Conservation (phyloP, 1,284 basidiomycete species). For the Mycena citricolor region DNA sequence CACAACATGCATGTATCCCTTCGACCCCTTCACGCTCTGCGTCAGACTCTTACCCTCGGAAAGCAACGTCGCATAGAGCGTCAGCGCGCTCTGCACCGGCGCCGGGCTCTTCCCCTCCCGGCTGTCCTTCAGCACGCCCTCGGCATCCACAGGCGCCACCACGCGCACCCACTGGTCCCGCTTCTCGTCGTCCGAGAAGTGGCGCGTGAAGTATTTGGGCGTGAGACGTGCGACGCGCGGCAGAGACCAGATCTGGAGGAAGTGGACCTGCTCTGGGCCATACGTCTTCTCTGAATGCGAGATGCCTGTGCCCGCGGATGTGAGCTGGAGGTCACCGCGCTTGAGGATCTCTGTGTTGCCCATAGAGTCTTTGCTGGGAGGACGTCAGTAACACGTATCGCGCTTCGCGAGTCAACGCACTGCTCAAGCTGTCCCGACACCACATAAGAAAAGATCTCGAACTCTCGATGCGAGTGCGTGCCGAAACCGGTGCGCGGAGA, state of each 20-base stretch:
- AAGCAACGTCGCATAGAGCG: constrained; percentile 68
- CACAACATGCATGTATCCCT: constrained; percentile 70
- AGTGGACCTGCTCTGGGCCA: constrained; percentile 65
- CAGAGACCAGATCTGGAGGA: constrained; percentile 85
- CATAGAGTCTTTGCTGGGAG: constrained; percentile 77
- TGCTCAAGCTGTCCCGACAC: constrained; percentile 76
- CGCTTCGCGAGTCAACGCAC: constrained; percentile 38
- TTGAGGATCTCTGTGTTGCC: constrained; percentile 85
- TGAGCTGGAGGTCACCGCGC: constrained; percentile 88
- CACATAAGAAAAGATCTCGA: constrained; percentile 91
- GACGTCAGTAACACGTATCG: constrained; percentile 8
- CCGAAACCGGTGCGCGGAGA: constrained; percentile 79
- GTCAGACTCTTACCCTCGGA: constrained; percentile 50
- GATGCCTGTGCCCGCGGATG: constrained; percentile 85
- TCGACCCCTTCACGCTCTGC: constrained; percentile 48
- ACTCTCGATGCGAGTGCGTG: constrained; percentile 80
- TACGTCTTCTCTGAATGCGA: constrained; percentile 76
- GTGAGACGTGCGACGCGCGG: constrained; percentile 56
- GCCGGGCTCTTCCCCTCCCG: constrained; percentile 73
- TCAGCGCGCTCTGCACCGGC: constrained; percentile 66
- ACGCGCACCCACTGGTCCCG: constrained; percentile 63
- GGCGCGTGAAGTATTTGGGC: constrained; percentile 83
- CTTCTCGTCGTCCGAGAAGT: constrained; percentile 82
- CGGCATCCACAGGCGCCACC: constrained; percentile 65
- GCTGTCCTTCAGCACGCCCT: constrained; percentile 50